Evolutionary conservation across 805 yeast genomes (phyloP).

Genomic region (Lipomyces yamanashiensis): DNA sequence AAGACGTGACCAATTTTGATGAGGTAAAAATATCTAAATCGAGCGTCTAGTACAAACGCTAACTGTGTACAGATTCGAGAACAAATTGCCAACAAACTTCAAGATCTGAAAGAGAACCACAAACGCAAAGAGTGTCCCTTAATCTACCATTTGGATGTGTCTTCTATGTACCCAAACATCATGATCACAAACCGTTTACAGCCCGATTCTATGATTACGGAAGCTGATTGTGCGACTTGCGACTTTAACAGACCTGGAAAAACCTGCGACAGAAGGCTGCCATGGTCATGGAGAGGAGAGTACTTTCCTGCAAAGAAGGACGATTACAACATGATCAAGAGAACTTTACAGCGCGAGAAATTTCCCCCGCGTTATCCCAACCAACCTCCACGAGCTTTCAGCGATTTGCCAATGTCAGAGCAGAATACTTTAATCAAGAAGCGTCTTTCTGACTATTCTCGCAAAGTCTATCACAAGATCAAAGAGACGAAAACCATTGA

Average conservation of each 20-base stretch:
- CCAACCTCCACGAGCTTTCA: slow-evolving; percentile 66
- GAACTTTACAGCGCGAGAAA: slow-evolving; percentile 77
- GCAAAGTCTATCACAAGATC: slow-evolving; percentile 80
- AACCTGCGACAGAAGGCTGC: slow-evolving; percentile 83
- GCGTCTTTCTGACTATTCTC: slow-evolving; percentile 79
- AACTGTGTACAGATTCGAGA: slow-evolving; percentile 41
- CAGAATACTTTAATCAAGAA: slow-evolving; percentile 78
- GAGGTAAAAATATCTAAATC: slow-evolving; percentile 52
- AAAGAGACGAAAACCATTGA: slow-evolving; percentile 83
- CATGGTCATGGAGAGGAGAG: slow-evolving; percentile 99
- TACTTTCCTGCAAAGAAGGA: slow-evolving; percentile 87
- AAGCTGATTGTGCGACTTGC: slow-evolving; percentile 95
- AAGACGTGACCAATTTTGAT: slow-evolving; percentile 78
- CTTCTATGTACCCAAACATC: slow-evolving; percentile 98
- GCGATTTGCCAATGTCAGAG: slow-evolving; percentile 74
- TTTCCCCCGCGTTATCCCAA: slow-evolving; percentile 68
- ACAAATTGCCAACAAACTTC: slow-evolving; percentile 58
- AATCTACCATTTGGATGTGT: slow-evolving; percentile 97
- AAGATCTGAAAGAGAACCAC: slow-evolving; percentile 65
- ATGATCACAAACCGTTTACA: slow-evolving; percentile 97
- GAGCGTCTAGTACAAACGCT: neutral
- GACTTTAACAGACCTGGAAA: slow-evolving; percentile 97
- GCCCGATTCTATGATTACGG: slow-evolving; percentile 96
- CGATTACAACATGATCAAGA: slow-evolving; percentile 87
- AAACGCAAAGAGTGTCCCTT: slow-evolving; percentile 76